Evolutionary conservation across 2,329 filamentous ascomycete species (phyloP).

Genomic region (Scedosporium aurantiacum): DNA sequence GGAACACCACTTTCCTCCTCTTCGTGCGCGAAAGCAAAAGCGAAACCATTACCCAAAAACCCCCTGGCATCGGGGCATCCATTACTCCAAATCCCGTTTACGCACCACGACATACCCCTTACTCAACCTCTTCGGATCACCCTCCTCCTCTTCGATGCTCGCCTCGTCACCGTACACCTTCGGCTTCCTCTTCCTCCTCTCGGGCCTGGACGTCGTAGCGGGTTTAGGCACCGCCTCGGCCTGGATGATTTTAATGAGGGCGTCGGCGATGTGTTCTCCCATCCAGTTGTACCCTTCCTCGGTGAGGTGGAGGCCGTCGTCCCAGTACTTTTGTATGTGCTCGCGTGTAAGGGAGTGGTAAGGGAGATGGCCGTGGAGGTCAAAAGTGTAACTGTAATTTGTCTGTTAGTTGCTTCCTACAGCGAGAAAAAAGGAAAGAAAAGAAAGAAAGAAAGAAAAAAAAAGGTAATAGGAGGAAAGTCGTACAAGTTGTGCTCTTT

Average conservation of each 20-base stretch:
- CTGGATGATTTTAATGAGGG: constrained; percentile 34
- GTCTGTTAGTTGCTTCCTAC: background rate
- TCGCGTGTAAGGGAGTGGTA: constrained; percentile 36
- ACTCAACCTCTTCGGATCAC: constrained; percentile 32
- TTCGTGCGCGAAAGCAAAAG: too few species aligned
- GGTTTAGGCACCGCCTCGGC: background rate
- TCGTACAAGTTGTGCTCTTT: constrained; percentile 41
- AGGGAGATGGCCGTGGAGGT: constrained; percentile 43
- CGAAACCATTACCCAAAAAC: too few species aligned
- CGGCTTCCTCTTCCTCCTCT: constrained; percentile 10
- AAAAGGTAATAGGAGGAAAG: constrained; percentile 7
- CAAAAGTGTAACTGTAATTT: constrained; percentile 40
- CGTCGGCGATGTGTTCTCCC: constrained; percentile 44
- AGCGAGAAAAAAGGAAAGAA: background rate
- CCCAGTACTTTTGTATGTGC: constrained; percentile 42
- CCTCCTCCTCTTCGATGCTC: constrained; percentile 37
- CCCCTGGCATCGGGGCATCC: constrained; percentile 10
- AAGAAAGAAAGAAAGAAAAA: background rate
- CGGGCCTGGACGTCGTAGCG: background rate
- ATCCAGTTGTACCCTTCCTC: constrained; percentile 50
- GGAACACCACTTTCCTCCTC: too few species aligned
- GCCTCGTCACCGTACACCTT: constrained; percentile 22
- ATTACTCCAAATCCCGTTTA: constrained; percentile 38
- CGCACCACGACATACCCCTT: constrained; percentile 45
- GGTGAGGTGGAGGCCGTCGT: constrained; percentile 50